These are phyloP conservation scores for Wickerhamiella siamensis DNA, from an alignment of 805 yeast species.

Conservation along the genomic window DNA sequence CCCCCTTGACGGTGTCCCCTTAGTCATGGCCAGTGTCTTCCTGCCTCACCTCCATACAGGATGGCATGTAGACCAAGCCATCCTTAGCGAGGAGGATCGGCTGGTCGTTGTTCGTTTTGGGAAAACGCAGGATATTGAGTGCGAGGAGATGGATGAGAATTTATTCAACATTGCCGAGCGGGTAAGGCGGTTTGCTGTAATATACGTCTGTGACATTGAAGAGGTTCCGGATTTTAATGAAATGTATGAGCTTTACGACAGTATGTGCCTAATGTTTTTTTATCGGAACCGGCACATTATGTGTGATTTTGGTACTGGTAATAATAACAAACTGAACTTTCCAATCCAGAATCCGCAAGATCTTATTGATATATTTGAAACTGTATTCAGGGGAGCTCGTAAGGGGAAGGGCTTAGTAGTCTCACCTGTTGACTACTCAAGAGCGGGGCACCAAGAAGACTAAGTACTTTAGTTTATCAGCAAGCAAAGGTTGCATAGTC, in stretches of 20 bases:
- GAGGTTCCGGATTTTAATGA: slow-evolving; percentile 81
- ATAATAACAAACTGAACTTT: slow-evolving; percentile 86
- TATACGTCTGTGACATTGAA: slow-evolving; percentile 78
- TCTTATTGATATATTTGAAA: slow-evolving; percentile 78
- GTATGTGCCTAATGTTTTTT: slow-evolving; percentile 87
- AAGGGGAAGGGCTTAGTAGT: slow-evolving; percentile 87
- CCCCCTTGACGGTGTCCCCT: not conserved
- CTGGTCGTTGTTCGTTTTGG: slow-evolving; percentile 86
- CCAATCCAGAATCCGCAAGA: slow-evolving; percentile 68
- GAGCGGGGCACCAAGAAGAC: too few species aligned
- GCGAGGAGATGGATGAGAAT: slow-evolving; percentile 84
- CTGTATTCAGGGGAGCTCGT: slow-evolving; percentile 77
- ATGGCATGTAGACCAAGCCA: slow-evolving; percentile 98
- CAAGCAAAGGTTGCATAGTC: too few species aligned
- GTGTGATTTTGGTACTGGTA: slow-evolving; percentile 98
- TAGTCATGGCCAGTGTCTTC: slow-evolving; percentile 61
- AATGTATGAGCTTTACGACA: slow-evolving; percentile 84
- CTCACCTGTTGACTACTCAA: slow-evolving; percentile 42
- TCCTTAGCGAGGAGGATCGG: slow-evolving; percentile 71
- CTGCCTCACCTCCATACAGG: slow-evolving; percentile 71
- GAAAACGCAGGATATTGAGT: slow-evolving; percentile 52
- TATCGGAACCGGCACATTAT: slow-evolving; percentile 86
- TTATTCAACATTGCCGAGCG: slow-evolving; percentile 67
- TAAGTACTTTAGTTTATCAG: too few species aligned
- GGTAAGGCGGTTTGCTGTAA: slow-evolving; percentile 72